Base-by-base conservation (phyloP, 495 filamentous ascomycete species). In the Glutinoglossum americanum region DNA sequence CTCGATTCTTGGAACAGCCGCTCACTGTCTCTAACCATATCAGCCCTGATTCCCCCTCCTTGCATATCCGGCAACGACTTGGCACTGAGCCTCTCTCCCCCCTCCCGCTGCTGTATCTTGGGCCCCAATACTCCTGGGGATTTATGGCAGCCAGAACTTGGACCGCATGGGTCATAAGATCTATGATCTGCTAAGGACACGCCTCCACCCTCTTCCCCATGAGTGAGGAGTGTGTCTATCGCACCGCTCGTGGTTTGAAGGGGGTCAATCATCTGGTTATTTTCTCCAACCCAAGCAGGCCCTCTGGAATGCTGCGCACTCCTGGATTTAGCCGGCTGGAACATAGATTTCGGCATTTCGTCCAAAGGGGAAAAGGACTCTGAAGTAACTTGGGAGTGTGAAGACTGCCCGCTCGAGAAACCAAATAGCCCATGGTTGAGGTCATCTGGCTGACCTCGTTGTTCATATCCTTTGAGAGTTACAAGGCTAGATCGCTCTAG, bases 81-180 rank as follows among this genome's bases (percentile, higher is more conserved):
- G 5, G n/a, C n/a, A n/a, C n/a, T n/a, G n/a, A n/a, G n/a, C n/a
- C n/a, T n/a, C n/a, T n/a, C n/a, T n/a, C n/a, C n/a, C n/a, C n/a
- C n/a, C n/a, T n/a, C n/a, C n/a, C n/a, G n/a, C n/a, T n/a, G n/a
- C n/a, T n/a, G n/a, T n/a, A n/a, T 59, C 57, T 32, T 60, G 61
- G 35, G 66, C 62, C 51, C 49, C 27, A 17, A 15, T 33, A 27
- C 25, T 47, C 49, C 27, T 27, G 15, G 55, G 15, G 8, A 1
- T 8, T 57, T 57, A 28, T 49, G 54, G 54, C 35, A 3, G 13
- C 37, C 37, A 39, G 13, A 39, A 39, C 37, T 39, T 33, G 30
- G 30, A 33, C 30, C 30, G 30, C 30, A 4, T 11, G 37, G 37
- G 37, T 15, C 13, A 39, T 39, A 11, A 15, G 37, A 39, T 17